Evolutionary conservation across 345 rosid genomes (phyloP).

Genomic region (Abelmoschus esculentus): DNA sequence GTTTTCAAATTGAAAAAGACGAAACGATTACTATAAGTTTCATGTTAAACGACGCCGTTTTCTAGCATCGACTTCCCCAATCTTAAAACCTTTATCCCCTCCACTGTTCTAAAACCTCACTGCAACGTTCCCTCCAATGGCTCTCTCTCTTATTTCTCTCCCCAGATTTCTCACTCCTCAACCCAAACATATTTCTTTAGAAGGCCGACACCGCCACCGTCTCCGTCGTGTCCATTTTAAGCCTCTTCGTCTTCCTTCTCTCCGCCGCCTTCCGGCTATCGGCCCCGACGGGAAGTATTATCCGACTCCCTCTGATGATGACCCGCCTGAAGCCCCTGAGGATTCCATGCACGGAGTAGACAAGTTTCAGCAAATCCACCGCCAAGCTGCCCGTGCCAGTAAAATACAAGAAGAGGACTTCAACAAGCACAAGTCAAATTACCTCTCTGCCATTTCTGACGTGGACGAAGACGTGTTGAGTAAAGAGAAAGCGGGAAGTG

Average conservation of each 20-base stretch:
- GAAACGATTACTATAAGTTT: background rate
- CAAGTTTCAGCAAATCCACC: conserved; percentile 65
- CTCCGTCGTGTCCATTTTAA: conserved; percentile 14
- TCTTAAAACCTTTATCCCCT: conserved; percentile 7
- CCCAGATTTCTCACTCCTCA: conserved; percentile 27
- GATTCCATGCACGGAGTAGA: conserved; percentile 75
- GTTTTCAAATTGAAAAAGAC: background rate
- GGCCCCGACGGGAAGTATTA: conserved; percentile 46
- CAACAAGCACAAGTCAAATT: conserved; percentile 54
- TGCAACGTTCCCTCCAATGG: conserved; percentile 20
- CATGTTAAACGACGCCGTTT: background rate
- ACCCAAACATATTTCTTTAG: conserved; percentile 30
- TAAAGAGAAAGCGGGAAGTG: conserved; percentile 12
- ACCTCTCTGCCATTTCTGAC: conserved; percentile 75
- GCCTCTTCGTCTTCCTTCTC: conserved; percentile 16
- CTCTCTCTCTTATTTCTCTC: conserved; percentile 22
- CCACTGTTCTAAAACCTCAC: conserved; percentile 15
- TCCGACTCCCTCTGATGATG: conserved; percentile 64
- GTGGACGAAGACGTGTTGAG: conserved; percentile 42
- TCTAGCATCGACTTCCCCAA: background rate
- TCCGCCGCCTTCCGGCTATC: conserved; percentile 22
- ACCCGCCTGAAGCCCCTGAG: conserved; percentile 87
- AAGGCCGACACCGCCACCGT: conserved; percentile 8
- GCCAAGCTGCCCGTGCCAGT: conserved; percentile 66
- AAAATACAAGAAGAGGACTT: conserved; percentile 78